Evolutionary conservation across 768 basidiomycete genomes (phyloP), one percentile per base, ranked within the genome.

Genomic region (Mycena epipterygia): DNA sequence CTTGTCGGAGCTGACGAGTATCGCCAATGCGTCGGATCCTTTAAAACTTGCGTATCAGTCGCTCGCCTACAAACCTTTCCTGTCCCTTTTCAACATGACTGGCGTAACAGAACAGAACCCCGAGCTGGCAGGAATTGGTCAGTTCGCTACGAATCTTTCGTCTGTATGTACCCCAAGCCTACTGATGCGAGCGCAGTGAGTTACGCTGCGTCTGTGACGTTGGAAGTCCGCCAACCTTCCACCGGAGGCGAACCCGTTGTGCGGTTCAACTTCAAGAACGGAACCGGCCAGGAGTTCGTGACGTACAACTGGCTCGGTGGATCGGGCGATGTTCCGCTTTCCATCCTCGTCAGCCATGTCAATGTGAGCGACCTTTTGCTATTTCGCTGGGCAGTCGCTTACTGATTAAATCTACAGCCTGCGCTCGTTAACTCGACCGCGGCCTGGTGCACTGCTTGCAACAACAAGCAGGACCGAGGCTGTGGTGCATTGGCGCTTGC

Each of bases 31-130:
- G 3, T 81, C 84, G 3, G 84, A 89, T 67, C 86, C 90, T 0
- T 74, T 90, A 64, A 90, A 90, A 76, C 75, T 95, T 46, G 79
- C 84, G 29, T 88, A 91, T 72, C 83, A 88, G 35, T 89, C 89
- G 14, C 84, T 91, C 57, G 86, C 92, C 0, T 95, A 94, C 84
- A 94, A 94, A 78, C 93, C 93, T 0, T 92, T 94, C 82, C 67
- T 93, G 39, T 91, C 90, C 12, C 79, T 95, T 51, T 94, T 95
- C 84, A 92, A 93, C 79, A 90, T 95, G 89, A 93, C 91, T 0
- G 85, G 88, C 2, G 85, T 87, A 27, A 85, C 86, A 13, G 76
- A 84, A 21, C 79, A 82, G 51, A 84, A 87, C 64, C 86, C 88
- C 0, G 75, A 88, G 70, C 84, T 93, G 5, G 86, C 89, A 37